A percentile compares a stretch with the other conserved stretches of the same genome.
Evolutionary conservation across 202 grass and related monocot species (phyloP).

Genomic region (Musa balbisiana): DNA sequence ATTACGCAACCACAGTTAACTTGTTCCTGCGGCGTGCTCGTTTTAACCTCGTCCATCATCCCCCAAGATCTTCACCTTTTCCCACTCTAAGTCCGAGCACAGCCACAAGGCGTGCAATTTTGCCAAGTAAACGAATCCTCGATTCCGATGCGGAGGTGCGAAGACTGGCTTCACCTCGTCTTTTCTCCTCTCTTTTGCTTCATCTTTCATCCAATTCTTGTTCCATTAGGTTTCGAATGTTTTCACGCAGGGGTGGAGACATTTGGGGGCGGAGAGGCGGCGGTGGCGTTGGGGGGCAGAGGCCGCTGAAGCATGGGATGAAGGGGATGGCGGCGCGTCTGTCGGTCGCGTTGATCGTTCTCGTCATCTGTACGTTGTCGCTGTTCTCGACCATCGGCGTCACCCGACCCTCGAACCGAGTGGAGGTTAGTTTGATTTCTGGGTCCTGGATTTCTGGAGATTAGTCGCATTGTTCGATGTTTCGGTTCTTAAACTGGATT

Average conservation of each 20-base stretch:
- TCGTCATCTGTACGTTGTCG: constrained; percentile 4
- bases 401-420: neutral
- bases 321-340: constrained; percentile 10
- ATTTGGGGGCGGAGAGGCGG: constrained; percentile 24
- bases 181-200: neutral
- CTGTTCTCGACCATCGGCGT: constrained; percentile 2
- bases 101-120: no score
- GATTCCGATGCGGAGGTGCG: constrained; percentile 4
- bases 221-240: neutral
- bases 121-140: no score
- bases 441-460: neutral
- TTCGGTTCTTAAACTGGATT: neutral
- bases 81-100: no score
- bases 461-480: neutral
- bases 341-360: constrained; percentile 8
- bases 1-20: no score
- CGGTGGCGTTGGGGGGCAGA: neutral
- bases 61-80: no score
- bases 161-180: neutral
- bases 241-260: constrained; percentile 18
- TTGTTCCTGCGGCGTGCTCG: no score
- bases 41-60: no score
- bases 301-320: constrained; percentile 8
- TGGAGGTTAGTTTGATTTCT: neutral
- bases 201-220: neutral